Base-by-base conservation (phyloP, 495 filamentous ascomycete genomes). In the Hypoxylon trugodes region DNA sequence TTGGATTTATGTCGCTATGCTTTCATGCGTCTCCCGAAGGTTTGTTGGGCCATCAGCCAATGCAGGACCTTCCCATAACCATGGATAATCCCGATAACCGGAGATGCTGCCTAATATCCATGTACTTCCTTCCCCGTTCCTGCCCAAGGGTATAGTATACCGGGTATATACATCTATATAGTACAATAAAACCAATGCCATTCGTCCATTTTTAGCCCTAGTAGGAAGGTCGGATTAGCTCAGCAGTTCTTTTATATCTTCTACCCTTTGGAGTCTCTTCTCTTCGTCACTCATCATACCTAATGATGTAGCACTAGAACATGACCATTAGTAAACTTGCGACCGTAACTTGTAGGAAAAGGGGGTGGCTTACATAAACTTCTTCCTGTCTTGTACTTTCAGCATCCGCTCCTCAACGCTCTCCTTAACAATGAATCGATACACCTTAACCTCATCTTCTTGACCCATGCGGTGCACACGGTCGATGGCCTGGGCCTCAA, bases 391-490 rank as follows among this genome's bases (percentile, higher is more conserved):
- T 75, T 98, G 95, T 52, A 98, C 87, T 73, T 83, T 89, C 51
- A 98, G 72, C 92, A 98, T 98, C 66, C 93, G 87, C 66, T 93
- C 89, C 77, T 98, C 95, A 47, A 98, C 95, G 55, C 91, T 96
- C 36, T 90, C 87, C 74, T 89, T 88, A 10, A 95, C 89, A 33
- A 98, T 87, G 65, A 98, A 98, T 22, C 95, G 80, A 50, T 85
- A 85, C 2, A 98, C 93, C 36, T 82, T 86, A 1, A 98, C 95
- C 70, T 93, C 91, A 25, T 87, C 84, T 25, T 88, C 84, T 72
- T 99, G 96, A 0, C 96, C 96, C 94, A 99, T 97, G 6, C 96
- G 86, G 76, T 99, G 96, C n/a, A 99, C 93, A 3, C 96, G 89
- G 78, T 99, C 96, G 64, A 99, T 97, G 19, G 96, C 96, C 73